These are phyloP conservation scores for Heliamphora pulchella DNA, from an alignment of 179 eudicot species.

Conservation along the genomic window DNA sequence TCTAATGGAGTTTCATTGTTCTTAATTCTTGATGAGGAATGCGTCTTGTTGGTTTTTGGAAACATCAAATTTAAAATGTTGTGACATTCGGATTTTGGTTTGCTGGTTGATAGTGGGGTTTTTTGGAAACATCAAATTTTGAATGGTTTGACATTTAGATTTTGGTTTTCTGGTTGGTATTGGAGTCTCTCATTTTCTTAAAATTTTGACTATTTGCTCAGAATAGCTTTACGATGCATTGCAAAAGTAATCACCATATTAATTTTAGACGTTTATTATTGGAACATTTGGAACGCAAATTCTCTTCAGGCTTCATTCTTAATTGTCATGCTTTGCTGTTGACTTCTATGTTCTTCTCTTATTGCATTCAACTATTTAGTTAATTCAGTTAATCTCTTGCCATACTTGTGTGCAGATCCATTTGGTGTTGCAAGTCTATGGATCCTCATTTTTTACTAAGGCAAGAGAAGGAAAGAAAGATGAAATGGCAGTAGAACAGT, in stretches of 20 bases:
- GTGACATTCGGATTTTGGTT: not conserved
- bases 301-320: not conserved
- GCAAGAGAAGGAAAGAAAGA: conserved; percentile 20
- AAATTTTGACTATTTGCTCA: not conserved
- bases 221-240: not conserved
- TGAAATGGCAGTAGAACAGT: conserved; percentile 26
- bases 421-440: conserved; percentile 62
- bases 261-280: not conserved
- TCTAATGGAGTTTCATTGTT: not conserved
- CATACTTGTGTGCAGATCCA: conserved; percentile 34
- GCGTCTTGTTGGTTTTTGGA: not conserved
- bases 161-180: not conserved
- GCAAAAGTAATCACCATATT: not conserved
- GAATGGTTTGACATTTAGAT: not conserved
- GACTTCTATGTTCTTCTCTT: not conserved
- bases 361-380: not conserved
- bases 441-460: conserved; percentile 28
- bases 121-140: not conserved
- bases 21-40: not conserved
- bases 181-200: not conserved
- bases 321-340: not conserved
- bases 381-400: conserved; percentile 6
- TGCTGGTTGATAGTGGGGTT: not conserved
- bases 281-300: not conserved
- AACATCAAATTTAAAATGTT: not conserved